Evolutionary conservation across 257 asterid genomes (phyloP).

Genomic region (Salvia miltiorrhiza): DNA sequence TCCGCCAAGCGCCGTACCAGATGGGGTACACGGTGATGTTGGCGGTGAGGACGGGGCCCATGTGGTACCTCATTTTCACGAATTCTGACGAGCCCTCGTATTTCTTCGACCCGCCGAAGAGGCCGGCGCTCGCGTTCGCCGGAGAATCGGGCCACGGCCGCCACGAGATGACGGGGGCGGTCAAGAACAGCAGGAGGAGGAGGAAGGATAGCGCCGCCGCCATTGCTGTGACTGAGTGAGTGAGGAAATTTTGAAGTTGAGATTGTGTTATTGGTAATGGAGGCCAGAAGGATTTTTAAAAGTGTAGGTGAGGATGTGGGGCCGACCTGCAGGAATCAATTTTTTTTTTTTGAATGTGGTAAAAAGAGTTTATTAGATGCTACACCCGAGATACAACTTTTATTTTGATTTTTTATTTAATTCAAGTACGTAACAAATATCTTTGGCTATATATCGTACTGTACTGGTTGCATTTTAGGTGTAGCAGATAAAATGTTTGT

Average conservation of each 20-base stretch:
- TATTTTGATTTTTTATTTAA: not conserved
- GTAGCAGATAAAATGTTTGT: too few species aligned
- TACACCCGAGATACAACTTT: not conserved
- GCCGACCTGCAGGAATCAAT: constrained; percentile 15
- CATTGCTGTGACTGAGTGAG: not conserved
- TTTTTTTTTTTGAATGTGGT: constrained; percentile 12
- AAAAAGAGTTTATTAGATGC: not conserved
- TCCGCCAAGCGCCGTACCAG: constrained; percentile 77
- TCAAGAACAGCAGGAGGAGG: constrained; percentile 17
- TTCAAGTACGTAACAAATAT: too few species aligned
- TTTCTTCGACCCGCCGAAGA: constrained; percentile 61
- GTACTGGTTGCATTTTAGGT: too few species aligned
- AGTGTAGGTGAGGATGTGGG: constrained; percentile 43
- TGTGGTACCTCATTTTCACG: constrained; percentile 63
- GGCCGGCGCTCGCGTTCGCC: constrained; percentile 39
- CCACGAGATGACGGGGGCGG: constrained; percentile 37
- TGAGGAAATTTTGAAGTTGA: not conserved
- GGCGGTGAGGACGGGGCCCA: constrained; percentile 86
- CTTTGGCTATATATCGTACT: too few species aligned
- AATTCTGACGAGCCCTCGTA: constrained; percentile 84
- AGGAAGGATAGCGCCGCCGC: constrained; percentile 9
- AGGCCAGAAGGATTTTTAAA: constrained; percentile 51
- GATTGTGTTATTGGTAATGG: constrained; percentile 34
- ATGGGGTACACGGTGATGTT: constrained; percentile 79
- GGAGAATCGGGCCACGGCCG: constrained; percentile 66